A percentile compares a stretch with the other conserved stretches of the same genome.
phyloP scores from a whole-genome alignment of 2,329 filamentous ascomycete species.

The Curvularia spicifera region DNA sequence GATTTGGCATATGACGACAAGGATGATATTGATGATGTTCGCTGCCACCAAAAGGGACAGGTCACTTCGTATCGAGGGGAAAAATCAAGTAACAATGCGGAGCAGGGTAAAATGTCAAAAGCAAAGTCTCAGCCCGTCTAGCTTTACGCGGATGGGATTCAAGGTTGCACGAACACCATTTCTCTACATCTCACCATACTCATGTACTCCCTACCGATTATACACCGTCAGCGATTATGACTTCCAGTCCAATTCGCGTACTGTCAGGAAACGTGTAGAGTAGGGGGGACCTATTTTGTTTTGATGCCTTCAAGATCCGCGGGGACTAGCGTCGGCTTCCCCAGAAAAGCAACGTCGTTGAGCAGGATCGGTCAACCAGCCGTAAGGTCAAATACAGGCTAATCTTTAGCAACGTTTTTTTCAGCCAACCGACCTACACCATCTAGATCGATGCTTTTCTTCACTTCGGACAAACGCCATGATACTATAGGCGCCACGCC shows the following conservation, averaged over 20 bases:
- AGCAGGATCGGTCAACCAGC: background rate
- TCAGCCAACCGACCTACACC: slow-evolving; percentile 6
- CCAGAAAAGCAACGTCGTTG: slow-evolving; percentile 6
- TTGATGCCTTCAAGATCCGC: slow-evolving; percentile 1
- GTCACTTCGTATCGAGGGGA: background rate
- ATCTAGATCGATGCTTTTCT: background rate
- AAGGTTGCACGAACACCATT: background rate
- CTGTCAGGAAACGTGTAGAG: background rate
- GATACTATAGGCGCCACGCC: slow-evolving; percentile 1
- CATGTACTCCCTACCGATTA: background rate
- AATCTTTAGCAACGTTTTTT: background rate
- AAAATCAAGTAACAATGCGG: slow-evolving; percentile 2
- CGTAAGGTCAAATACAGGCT: background rate
- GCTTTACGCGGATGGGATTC: background rate
- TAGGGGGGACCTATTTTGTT: background rate
- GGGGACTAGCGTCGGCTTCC: background rate
- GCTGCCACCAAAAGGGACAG: background rate
- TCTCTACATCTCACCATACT: background rate
- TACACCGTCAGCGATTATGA: background rate
- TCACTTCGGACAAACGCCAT: slow-evolving; percentile 1
- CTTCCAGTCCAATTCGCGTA: background rate
- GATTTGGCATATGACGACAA: background rate
- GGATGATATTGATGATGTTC: background rate
- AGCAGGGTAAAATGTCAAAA: background rate
- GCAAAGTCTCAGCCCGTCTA: background rate